Conservation (phyloP, 257 asterid species). For the Nicotiana attenuata region DNA sequence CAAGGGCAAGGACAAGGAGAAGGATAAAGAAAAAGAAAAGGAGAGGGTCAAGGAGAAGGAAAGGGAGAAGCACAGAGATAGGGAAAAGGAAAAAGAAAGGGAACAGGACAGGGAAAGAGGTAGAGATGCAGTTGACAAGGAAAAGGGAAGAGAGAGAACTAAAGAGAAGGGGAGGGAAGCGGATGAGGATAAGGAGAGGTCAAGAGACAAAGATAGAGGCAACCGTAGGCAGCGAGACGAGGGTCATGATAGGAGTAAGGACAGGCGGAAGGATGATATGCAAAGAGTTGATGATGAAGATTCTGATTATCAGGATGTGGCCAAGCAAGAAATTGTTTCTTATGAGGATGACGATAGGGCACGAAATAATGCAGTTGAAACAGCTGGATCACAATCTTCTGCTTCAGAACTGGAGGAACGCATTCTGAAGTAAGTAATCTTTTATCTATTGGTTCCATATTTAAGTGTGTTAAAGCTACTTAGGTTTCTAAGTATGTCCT, state of each 20-base stretch:
- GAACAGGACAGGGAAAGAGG: constrained; percentile 50
- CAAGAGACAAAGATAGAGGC: constrained; percentile 54
- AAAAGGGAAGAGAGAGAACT: constrained; percentile 56
- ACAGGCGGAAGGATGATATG: constrained; percentile 36
- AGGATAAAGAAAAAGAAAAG: constrained; percentile 45
- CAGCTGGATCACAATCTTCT: constrained; percentile 31
- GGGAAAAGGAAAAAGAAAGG: constrained; percentile 42
- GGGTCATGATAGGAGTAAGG: constrained; percentile 46
- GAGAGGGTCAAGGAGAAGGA: constrained; percentile 69
- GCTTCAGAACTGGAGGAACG: constrained; percentile 57
- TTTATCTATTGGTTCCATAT: neutral
- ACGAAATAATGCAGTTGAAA: constrained; percentile 31
- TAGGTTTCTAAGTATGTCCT: neutral
- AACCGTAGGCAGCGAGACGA: constrained; percentile 56
- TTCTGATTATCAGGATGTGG: constrained; percentile 22
- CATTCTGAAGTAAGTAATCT: constrained; percentile 56
- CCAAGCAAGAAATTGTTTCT: constrained; percentile 26
- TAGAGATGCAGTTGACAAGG: constrained; percentile 51
- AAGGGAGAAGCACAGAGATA: constrained; percentile 32
- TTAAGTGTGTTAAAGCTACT: neutral
- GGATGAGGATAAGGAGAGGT: constrained; percentile 58
- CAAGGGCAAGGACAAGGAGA: constrained; percentile 43
- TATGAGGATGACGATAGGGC: constrained; percentile 37
- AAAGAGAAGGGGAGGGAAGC: constrained; percentile 58
- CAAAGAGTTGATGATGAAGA: constrained; percentile 25